Base-by-base conservation (phyloP, 2,329 filamentous ascomycete genomes). In the Colletotrichum aenigma region DNA sequence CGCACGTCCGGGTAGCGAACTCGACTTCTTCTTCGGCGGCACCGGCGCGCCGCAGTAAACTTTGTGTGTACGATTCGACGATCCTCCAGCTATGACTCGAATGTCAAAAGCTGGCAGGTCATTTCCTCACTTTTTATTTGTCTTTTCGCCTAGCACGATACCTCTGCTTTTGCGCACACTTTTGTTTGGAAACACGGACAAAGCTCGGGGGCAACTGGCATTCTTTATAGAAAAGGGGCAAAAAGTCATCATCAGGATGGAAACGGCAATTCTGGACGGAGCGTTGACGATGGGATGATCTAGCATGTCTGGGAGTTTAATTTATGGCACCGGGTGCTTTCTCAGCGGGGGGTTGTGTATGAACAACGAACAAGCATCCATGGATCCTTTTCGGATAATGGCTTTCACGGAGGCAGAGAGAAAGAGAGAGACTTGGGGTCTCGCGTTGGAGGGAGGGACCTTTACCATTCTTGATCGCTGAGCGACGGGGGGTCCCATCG, bases 21-120 rank as follows among this genome's bases (percentile, higher is more conserved):
- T 97, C 79, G 94, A 96, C 82, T 96, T 95, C 84, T 96, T 96
- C 81, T 85, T 96, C 32, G 83, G 80, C 4, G 83, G 82, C 8
- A 70, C 71, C 32, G 77, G 76, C 58, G 66, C 70, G 21, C 62
- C 76, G 55, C 74, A 79, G 43, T 78, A 73, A 69, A 36, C 4
- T n/a, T 21, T 36, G 18, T n/a, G 9, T 66, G 52, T 55, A 61
- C 52, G 71, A 66, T 70, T 66, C 58, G 34, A 52, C 38, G 43
- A 64, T 36, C 61, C 48, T 34, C 4, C 43, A 24, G 38, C 32
- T 34, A 24, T 52, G 24, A 15, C 24, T 43, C 38, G 7, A 8
- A 32, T n/a, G 56, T 28, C 26, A 15, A 62, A 16, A 36, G 30
- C 62, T 48, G 32, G 18, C 21, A 21, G n/a, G 38, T 58, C 15